A percentile compares a stretch with the other conserved stretches of the same genome.
These are phyloP conservation scores for Amaranthus tricolor DNA, from an alignment of 179 eudicot genomes.

Conservation along the genomic window DNA sequence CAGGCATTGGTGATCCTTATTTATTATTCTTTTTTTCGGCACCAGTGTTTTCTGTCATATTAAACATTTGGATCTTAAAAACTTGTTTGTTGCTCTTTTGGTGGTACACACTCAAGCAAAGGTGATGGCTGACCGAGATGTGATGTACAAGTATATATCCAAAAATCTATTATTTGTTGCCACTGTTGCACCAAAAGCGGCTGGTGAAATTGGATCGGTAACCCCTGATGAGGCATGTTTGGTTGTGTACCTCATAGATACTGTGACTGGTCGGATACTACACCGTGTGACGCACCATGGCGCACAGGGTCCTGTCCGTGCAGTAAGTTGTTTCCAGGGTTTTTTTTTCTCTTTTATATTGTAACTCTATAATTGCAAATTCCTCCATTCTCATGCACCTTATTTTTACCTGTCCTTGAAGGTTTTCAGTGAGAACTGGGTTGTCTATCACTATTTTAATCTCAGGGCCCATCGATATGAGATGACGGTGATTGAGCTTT, in stretches of 20 bases:
- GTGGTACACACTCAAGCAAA: conserved; percentile 98
- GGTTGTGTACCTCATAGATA: conserved; percentile 85
- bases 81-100: conserved; percentile 34
- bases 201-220: conserved; percentile 77
- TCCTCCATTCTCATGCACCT: neutral
- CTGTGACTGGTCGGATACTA: conserved; percentile 90
- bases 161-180: conserved; percentile 85
- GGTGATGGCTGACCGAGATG: conserved; percentile 76
- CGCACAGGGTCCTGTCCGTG: conserved; percentile 93
- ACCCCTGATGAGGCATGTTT: conserved; percentile 90
- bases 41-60: no score
- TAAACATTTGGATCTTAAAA: neutral
- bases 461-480: conserved; percentile 95
- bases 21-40: no score
- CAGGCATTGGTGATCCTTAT: no score
- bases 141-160: conserved; percentile 89
- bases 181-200: conserved; percentile 88
- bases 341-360: neutral
- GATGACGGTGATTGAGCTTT: conserved; percentile 99
- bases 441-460: conserved; percentile 98
- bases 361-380: neutral
- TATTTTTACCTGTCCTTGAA: conserved; percentile 28
- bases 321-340: conserved; percentile 56
- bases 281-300: conserved; percentile 94
- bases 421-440: conserved; percentile 99